Evolutionary conservation across 306 rosid species (phyloP), one percentile per base, ranked within the genome.

Genomic region (Vigna mungo): DNA sequence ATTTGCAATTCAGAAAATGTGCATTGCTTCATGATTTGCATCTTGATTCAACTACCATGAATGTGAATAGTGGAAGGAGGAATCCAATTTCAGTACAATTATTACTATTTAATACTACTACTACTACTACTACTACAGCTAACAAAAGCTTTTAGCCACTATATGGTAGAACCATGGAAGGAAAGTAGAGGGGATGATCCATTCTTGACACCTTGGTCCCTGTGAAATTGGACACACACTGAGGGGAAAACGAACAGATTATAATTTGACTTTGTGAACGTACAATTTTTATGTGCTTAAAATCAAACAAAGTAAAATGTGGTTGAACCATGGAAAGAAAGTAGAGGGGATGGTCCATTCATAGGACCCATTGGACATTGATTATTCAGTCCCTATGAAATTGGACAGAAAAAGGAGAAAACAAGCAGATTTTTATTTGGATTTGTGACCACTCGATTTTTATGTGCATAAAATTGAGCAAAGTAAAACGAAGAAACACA

Each of bases 31-130:
- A 48, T 48, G 53, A 14, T 48, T 48, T 48, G 18, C 7, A 15
- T 14, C 53, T 5, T 5, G 17, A 48, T 48, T 47, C 52, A 48
- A 15, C 18, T 48, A 48, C 53, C 53, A 48, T 48, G 53, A 41
- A 17, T 44, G 15, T 14, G 71, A 71, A 62, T 17, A 61, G 47
- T 15, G 47, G 77, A 60, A 59, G 61, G 65, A 62, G 47, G 44
- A 49, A 23, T 7, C 39, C 56, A 16, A 15, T 47, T 66, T 36
- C 25, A 61, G 11, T 51, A 49, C 43, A 32, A 17, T 17, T 25
- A 27, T 51, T 68, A 9, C 34, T 47, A 16, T 69, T 48, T 30
- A 30, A 10, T 16, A 8, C 0, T 32, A 30, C 43, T 60, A 7
- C 0, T 30, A 30, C 43, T 23, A 23, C 27, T 61, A 3, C 16